These are phyloP conservation scores for Rhizopus delemar DNA, from an alignment of 371 early-diverging fungal genomes.

Conservation along the genomic window DNA sequence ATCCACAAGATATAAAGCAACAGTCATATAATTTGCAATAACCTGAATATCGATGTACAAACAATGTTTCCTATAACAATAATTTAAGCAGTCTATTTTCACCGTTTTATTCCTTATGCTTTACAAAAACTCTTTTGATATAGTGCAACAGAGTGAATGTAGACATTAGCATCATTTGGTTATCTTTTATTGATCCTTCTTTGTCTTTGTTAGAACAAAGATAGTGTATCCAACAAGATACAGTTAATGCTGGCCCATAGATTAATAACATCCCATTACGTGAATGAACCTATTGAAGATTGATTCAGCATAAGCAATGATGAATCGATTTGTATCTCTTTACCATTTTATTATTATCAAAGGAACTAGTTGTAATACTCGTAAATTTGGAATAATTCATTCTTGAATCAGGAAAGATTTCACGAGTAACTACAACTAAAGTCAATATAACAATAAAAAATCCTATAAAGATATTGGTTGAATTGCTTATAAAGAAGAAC, in stretches of 20 bases:
- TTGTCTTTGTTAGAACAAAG: background rate
- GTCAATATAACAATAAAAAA: background rate
- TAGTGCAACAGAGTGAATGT: conserved; percentile 24
- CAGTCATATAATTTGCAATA: conserved; percentile 16
- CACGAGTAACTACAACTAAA: conserved; percentile 13
- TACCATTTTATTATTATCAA: too few species aligned
- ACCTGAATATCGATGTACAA: conserved; percentile 43
- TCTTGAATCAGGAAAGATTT: conserved; percentile 28
- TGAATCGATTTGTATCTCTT: background rate
- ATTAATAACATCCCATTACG: conserved; percentile 40
- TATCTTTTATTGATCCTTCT: background rate
- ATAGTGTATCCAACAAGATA: background rate
- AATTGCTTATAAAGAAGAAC: background rate
- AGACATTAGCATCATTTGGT: conserved; percentile 6
- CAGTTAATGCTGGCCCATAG: conserved; percentile 27
- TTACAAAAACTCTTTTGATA: conserved; percentile 38
- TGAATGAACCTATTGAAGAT: conserved; percentile 28
- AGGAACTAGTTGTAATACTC: too few species aligned
- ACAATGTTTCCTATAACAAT: conserved; percentile 33
- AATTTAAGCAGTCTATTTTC: too few species aligned
- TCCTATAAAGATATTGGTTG: conserved; percentile 5
- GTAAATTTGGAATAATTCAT: conserved; percentile 45
- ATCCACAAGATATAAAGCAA: conserved; percentile 24
- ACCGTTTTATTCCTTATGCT: background rate
- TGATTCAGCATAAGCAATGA: background rate